These are phyloP conservation scores for Clavulina sp. DNA, from an alignment of 768 basidiomycete species.

Conservation along the genomic window DNA sequence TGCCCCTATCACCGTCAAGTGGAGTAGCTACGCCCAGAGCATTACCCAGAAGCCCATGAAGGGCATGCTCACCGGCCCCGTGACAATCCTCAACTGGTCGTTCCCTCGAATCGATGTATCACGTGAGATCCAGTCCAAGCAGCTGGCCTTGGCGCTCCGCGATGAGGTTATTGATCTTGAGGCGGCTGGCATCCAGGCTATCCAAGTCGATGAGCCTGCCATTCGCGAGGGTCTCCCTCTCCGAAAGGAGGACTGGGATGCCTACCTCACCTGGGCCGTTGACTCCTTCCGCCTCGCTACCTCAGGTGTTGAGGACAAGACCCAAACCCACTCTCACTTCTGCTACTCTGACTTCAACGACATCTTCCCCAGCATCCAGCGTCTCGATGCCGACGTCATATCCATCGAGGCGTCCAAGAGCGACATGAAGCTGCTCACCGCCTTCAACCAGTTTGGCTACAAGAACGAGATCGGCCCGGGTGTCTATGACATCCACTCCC, in stretches of 20 bases:
- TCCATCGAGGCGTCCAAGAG: constrained; percentile 97
- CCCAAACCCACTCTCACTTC: constrained; percentile 98
- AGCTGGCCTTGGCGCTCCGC: constrained; percentile 92
- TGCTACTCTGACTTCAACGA: constrained; percentile 98
- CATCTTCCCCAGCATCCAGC: constrained; percentile 94
- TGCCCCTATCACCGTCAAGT: constrained; percentile 84
- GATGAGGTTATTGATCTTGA: constrained; percentile 97
- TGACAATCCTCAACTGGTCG: constrained; percentile 99
- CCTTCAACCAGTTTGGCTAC: constrained; percentile 91
- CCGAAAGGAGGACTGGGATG: constrained; percentile 89
- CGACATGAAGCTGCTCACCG: constrained; percentile 91
- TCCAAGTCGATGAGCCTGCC: constrained; percentile 99
- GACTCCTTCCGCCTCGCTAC: constrained; percentile 98
- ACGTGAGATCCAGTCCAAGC: constrained; percentile 93
- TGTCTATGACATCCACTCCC: constrained; percentile 99
- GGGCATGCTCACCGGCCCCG: constrained; percentile 97
- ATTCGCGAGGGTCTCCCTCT: constrained; percentile 98
- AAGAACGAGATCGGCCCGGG: constrained; percentile 95
- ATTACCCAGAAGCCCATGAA: constrained; percentile 91
- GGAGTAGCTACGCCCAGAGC: constrained; percentile 94
- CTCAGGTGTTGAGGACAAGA: constrained; percentile 82
- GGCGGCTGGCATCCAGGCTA: constrained; percentile 89
- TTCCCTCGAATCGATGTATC: constrained; percentile 98
- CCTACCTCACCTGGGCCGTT: constrained; percentile 94
- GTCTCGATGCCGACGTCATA: constrained; percentile 96